Percentiles rank a stretch among this genome's conserved stretches.
These are phyloP conservation scores for Citrus hindsii DNA, from an alignment of 345 rosid genomes.

Conservation along the genomic window DNA sequence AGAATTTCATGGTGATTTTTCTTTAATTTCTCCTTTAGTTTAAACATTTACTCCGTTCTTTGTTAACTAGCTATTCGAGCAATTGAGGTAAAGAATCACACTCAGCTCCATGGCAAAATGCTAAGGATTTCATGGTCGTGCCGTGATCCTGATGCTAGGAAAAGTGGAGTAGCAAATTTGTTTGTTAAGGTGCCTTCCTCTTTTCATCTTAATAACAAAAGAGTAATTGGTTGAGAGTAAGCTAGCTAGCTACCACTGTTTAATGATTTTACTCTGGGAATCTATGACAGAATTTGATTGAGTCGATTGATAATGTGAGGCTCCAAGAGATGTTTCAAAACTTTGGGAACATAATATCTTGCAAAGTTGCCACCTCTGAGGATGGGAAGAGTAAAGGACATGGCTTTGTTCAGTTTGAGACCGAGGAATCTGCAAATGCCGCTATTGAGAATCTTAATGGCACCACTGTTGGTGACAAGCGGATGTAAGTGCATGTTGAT, in stretches of 20 bases:
- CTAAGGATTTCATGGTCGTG: slow-evolving; percentile 70
- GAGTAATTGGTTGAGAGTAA: neutral
- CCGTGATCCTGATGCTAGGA: slow-evolving; percentile 70
- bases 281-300: slow-evolving; percentile 5
- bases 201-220: neutral
- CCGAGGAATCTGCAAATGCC: slow-evolving; percentile 56
- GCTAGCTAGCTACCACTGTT: neutral
- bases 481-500: slow-evolving; percentile 1
- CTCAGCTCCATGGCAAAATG: slow-evolving; percentile 52
- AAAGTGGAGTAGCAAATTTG: slow-evolving; percentile 63
- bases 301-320: neutral
- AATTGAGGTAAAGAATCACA: slow-evolving; percentile 58
- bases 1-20: neutral
- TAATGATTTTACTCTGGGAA: neutral
- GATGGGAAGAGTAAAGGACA: slow-evolving; percentile 68
- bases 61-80: slow-evolving; percentile 51
- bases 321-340: neutral
- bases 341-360: slow-evolving; percentile 35
- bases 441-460: slow-evolving; percentile 63
- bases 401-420: slow-evolving; percentile 73
- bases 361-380: slow-evolving; percentile 58
- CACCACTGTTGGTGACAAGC: neutral
- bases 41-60: neutral
- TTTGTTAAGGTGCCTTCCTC: slow-evolving; percentile 56
- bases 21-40: neutral